phyloP scores from a whole-genome alignment of 2,329 filamentous ascomycete genomes.

The Hypoxylon sp. region DNA sequence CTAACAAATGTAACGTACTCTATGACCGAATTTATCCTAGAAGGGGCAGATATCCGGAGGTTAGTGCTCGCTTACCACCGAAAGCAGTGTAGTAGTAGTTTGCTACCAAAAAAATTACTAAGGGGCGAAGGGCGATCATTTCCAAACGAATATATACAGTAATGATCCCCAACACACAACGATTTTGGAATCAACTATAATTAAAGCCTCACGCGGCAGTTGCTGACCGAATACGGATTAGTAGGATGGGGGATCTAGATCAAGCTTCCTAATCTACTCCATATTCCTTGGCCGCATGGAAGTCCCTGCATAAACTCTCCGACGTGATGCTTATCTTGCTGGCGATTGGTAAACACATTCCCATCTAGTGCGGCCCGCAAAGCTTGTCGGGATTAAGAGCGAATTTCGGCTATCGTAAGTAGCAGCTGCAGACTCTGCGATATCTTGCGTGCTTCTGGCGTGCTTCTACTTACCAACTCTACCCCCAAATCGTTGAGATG shows the following conservation, averaged over 20 bases:
- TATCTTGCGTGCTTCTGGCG: slow-evolving; percentile 35
- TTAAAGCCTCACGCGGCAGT: slow-evolving; percentile 20
- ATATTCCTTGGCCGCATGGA: slow-evolving; percentile 27
- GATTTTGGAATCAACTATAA: slow-evolving; percentile 8
- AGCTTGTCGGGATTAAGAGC: slow-evolving; percentile 29
- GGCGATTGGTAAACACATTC: slow-evolving; percentile 27
- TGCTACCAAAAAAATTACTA: slow-evolving; percentile 33
- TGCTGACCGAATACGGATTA: slow-evolving; percentile 20
- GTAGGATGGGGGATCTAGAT: slow-evolving; percentile 15
- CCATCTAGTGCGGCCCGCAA: slow-evolving; percentile 1
- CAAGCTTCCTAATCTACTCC: slow-evolving; percentile 40
- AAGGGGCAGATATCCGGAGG: not conserved
- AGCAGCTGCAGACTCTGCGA: slow-evolving; percentile 24
- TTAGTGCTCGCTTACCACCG: slow-evolving; percentile 24
- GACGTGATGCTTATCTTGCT: slow-evolving; percentile 10
- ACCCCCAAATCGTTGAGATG: slow-evolving; percentile 11
- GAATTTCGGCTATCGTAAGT: slow-evolving; percentile 24
- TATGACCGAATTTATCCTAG: slow-evolving; percentile 17
- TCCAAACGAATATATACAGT: slow-evolving; percentile 31
- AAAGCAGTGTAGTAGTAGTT: slow-evolving; percentile 4
- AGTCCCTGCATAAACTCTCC: slow-evolving; percentile 39
- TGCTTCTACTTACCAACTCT: slow-evolving; percentile 26
- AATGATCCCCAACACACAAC: slow-evolving; percentile 32
- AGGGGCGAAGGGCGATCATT: slow-evolving; percentile 22
- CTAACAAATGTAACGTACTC: slow-evolving; percentile 26